Base-by-base conservation (phyloP, 2,329 filamentous ascomycete species). In the Purpureocillium lavendulum region DNA sequence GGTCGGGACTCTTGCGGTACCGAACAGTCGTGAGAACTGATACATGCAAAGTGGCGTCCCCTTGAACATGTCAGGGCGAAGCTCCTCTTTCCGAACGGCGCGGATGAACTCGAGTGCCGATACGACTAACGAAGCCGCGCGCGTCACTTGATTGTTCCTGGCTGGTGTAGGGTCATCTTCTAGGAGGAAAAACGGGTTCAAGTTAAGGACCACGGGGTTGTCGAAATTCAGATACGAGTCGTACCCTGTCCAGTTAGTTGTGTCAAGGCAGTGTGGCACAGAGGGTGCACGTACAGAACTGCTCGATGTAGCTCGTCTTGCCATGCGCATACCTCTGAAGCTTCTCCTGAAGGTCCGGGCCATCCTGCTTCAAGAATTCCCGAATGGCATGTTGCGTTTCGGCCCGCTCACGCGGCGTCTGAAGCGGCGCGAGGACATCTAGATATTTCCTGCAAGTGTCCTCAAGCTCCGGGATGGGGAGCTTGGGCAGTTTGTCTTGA, bases 151-250 rank as follows among this genome's bases (percentile, higher is more conserved):
- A 58, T 97, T 92, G 65, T 96, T 96, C 47, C 92, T 78, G 34
- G 90, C 89, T 3, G 92, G 92, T 2, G 92, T 98, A 1, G 92
- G 92, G 55, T 98, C 92, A 68, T 98, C 92, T 62, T 96, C 92
- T 38, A 98, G 73, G 41, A 98, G 70, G 67, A 98, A 98, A 66
- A 98, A 98, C 0, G 92, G 92, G 56, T 98, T 98, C 48, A 98
- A 68, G 64, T 98, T 97, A 49, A 98, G 75, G 31, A 98, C 92
- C 31, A 98, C 92, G 0, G 92, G 89, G 55, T 96, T 97, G 59
- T 97, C 92, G 57, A 84, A 98, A 65, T 97, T 97, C 46, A 98
- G 73, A 57, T 97, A 98, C 24, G 92, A 97, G 60, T 98, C 92
- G 59, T 97, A 97, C 92, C 89, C 89, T 95, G 45, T 6, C 4